Base-by-base conservation (phyloP, 2,329 filamentous ascomycete species). In the Rhinocladiella similis region DNA sequence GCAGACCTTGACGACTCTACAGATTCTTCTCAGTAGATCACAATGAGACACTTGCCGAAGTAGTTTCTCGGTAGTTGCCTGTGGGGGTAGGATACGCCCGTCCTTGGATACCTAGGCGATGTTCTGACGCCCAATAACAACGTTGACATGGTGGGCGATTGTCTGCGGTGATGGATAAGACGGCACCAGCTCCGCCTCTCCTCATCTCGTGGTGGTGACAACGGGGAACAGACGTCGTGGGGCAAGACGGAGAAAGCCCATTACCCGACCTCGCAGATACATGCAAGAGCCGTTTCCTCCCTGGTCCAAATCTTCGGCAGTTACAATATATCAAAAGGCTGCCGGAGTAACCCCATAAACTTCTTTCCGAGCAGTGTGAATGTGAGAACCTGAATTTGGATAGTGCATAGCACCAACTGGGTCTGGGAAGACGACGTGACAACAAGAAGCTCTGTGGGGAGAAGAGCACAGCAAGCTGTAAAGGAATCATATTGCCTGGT, bases 221-320 rank as follows among this genome's bases (percentile, higher is more conserved):
- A 18, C n/a, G 43, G 25, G 14, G 43, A 16, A 22, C 9, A 25
- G 20, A 27, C 13, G 4, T 46, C 48, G 54, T 56, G 54, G 54
- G 49, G 54, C 48, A 41, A 13, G n/a, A 46, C 57, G 57, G 57
- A 59, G 53, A 59, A 54, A 36, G 35, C 57, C 57, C 53, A 56
- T 47, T 38, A 14, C n/a, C 29, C 20, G 29, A 33, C 10, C 6
- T 4, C 29, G 29, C 29, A 12, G 3, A 33, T 22, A 16, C n/a
- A 45, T 45, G 18, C 42, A 19, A 45, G 14, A 45, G n/a, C n/a
- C n/a, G n/a, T n/a, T n/a, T n/a, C n/a, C n/a, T n/a, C n/a, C n/a
- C n/a, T 46, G 13, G 7, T 25, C 20, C 25, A 46, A 46, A 18
- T 52, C 46, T 29, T 60, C 57, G 57, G 57, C 57, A 60, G 57